Base-by-base conservation (phyloP, 768 basidiomycete species). In the Suillus subalutaceus region DNA sequence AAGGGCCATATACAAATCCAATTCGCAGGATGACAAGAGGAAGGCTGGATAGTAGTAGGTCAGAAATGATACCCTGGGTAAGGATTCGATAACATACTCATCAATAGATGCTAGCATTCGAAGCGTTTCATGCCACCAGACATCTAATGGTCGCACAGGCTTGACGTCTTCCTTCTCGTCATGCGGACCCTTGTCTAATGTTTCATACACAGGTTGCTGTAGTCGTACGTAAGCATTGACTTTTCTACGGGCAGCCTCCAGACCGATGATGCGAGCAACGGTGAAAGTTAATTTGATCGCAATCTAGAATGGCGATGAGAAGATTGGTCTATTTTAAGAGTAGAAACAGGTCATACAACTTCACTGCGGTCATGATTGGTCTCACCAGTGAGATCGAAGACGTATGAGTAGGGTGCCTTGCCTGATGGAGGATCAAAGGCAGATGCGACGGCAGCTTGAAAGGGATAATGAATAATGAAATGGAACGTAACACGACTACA, bases 71-170 rank as follows among this genome's bases (percentile, higher is more conserved):
- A 35, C 46, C 23, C 23, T 65, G 8, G 57, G 37, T 59, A 44
- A 9, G 35, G 35, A 60, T 23, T 65, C 56, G 15, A 16, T 26
- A 63, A 78, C 84, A 63, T 71, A 93, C 93, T 87, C 85, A 67
- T 87, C 81, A 64, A 94, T 92, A 6, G 88, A 86, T 26, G 89
- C 91, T 67, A 95, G 75, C 74, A 86, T 86, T 41, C 93, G 85
- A 32, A 92, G 79, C 1, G 91, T 87, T 79, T 95, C 94, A 70
- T 96, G 94, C 92, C 93, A 95, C 94, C 94, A 96, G 20, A 81
- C 86, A 20, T 94, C 93, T 66, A 88, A 77, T 7, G 87, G 84
- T 55, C 88, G 89, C 23, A 81, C 77, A 13, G 94, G 93, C 72
- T 91, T 90, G 58, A 88, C 78, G 65, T 90, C 88, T 56, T 91